A percentile compares a stretch with the other conserved stretches of the same genome.
Evolutionary conservation across 1,284 basidiomycete genomes (phyloP).

Genomic region (Spongispora temasekensis): DNA sequence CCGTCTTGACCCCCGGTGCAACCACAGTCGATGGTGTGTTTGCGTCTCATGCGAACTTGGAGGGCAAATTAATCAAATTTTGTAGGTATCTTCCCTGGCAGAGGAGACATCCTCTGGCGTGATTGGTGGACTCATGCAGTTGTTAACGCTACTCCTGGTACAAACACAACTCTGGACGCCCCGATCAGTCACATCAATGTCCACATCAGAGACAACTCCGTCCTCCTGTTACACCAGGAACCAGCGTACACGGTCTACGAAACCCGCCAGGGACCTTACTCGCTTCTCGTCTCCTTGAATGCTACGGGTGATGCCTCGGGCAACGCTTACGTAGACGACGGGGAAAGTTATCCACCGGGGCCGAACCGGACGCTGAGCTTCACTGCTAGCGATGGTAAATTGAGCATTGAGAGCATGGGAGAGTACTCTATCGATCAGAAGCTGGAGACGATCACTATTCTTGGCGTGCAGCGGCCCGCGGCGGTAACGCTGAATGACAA

Average conservation of each 20-base stretch:
- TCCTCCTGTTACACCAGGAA: constrained; percentile 47
- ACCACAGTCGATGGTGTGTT: constrained; percentile 45
- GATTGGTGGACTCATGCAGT: constrained; percentile 75
- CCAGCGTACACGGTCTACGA: constrained; percentile 53
- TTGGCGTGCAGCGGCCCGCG: constrained; percentile 45
- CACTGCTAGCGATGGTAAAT: constrained; percentile 28
- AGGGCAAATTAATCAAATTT: not conserved
- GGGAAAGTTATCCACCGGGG: constrained; percentile 51
- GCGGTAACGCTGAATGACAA: constrained; percentile 38
- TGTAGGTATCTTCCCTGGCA: constrained; percentile 61
- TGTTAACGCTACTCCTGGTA: constrained; percentile 38
- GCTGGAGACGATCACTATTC: constrained; percentile 48
- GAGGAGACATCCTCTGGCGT: constrained; percentile 61
- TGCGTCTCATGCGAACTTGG: not conserved
- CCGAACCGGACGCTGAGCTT: constrained; percentile 49
- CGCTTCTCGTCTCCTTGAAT: constrained; percentile 49
- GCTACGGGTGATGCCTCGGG: constrained; percentile 45
- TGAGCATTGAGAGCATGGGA: constrained; percentile 45
- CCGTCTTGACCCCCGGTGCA: constrained; percentile 58
- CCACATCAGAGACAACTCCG: constrained; percentile 53
- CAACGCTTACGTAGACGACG: constrained; percentile 58
- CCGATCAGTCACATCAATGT: constrained; percentile 70
- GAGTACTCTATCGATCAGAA: constrained; percentile 44
- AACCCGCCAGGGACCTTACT: constrained; percentile 46
- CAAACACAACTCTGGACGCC: constrained; percentile 46